These are phyloP conservation scores for Fusarium sp. DNA, from an alignment of 2,329 filamentous ascomycete genomes.

Conservation along the genomic window DNA sequence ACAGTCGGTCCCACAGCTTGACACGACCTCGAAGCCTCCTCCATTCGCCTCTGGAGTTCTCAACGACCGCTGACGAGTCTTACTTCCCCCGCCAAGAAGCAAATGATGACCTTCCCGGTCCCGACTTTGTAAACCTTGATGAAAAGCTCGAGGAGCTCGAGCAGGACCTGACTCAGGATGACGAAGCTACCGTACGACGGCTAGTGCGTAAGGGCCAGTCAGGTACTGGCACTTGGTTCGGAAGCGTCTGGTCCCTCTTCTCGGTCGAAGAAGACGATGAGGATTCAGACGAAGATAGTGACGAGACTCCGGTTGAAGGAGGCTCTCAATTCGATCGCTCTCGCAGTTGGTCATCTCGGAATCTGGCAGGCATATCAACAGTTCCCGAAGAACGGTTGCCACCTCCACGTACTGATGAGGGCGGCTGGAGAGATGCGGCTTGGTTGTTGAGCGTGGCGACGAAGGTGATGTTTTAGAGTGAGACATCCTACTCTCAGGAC, in stretches of 20 bases:
- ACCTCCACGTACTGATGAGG: slow-evolving; percentile 65
- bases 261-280: slow-evolving; percentile 72
- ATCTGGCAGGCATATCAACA: slow-evolving; percentile 58
- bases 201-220: slow-evolving; percentile 67
- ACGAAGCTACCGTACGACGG: slow-evolving; percentile 70
- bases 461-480: slow-evolving; percentile 68
- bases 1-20: slow-evolving; percentile 55
- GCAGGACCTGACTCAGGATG: slow-evolving; percentile 64
- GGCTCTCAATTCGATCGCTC: slow-evolving; percentile 49
- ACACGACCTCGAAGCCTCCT: slow-evolving; percentile 56
- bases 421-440: slow-evolving; percentile 75
- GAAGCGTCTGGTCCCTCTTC: slow-evolving; percentile 72
- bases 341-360: slow-evolving; percentile 52
- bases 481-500: slow-evolving; percentile 1
- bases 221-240: slow-evolving; percentile 70
- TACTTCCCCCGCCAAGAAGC: slow-evolving; percentile 43
- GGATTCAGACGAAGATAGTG: slow-evolving; percentile 59
- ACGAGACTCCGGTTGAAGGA: slow-evolving; percentile 49
- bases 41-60: slow-evolving; percentile 60
- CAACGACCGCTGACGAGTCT: slow-evolving; percentile 45
- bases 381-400: slow-evolving; percentile 62
- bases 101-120: slow-evolving; percentile 61
- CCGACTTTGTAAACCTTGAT: slow-evolving; percentile 74
- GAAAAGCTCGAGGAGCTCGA: slow-evolving; percentile 70
- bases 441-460: slow-evolving; percentile 76